Base-by-base conservation (phyloP, 2,329 filamentous ascomycete genomes). In the Lachnellula occidentalis region DNA sequence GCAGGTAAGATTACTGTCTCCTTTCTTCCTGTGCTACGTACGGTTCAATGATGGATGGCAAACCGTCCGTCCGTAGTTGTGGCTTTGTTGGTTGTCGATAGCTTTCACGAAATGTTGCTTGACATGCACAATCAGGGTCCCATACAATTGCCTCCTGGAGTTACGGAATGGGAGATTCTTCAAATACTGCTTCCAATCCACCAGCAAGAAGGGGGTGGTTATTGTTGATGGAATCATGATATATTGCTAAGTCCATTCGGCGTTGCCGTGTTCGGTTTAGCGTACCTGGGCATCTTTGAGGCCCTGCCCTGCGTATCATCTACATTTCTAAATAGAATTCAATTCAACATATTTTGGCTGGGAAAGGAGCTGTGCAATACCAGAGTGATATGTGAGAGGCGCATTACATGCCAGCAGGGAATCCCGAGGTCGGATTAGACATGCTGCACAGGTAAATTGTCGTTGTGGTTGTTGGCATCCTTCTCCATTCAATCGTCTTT, bases 301-400 rank as follows among this genome's bases (percentile, higher is more conserved):
- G 41, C 21, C 41, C 17, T 9, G 41, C 21, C 41, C 17, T 9
- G 43, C 22, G 43, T 21, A 54, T 60, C 59, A 41, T 53, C 45
- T 56, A 34, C 53, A 46, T 43, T 56, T 58, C 55, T 62, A 56
- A 59, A 63, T 67, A 65, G 65, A 66, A 66, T 62, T 60, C 60
- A 59, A 60, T 62, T 42, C 58, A 51, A 53, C 43, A 51, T 54
- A 63, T 59, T 57, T 58, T 55, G 59, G 60, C 51, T 24, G 57
- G 54, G 49, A 58, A 56, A 19, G 54, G 58, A 58, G 60, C 50
- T 53, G 54, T 50, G 56, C 36, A 46, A 43, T 48, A 62, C 60
- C 63, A 58, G 34, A 61, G 58, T 67, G 60, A 66, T 63, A 61
- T 60, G 55, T 61, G 61, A 64, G 61, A 64, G 21, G 56, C 55